These are phyloP conservation scores for Sorghum bicolor DNA, from an alignment of 176 grass and related monocot genomes.

Conservation along the genomic window Sorghum_bicolor_NCBIv3 NC_012870.2:5846001-5846500, in stretches of 20 bases:
- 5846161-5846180: neutral
- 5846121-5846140: conserved; percentile 28
- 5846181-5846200: neutral
- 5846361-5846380: too few relatives aligned
- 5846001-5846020: conserved; percentile 49
- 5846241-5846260: neutral
- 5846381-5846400: too few relatives aligned
- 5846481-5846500: too few relatives aligned
- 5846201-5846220: conserved; percentile 3
- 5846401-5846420: too few relatives aligned
- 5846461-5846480: too few relatives aligned
- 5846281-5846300: neutral
- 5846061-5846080: conserved; percentile 29
- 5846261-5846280: neutral
- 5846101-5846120: conserved; percentile 42
- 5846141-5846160: neutral
- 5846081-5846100: conserved; percentile 61
- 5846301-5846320: too few relatives aligned
- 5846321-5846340: too few relatives aligned
- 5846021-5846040: conserved; percentile 81
- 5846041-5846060: conserved; percentile 59
- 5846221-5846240: neutral
- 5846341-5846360: too few relatives aligned
- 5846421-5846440: too few relatives aligned
- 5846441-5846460: too few relatives aligned